Conservation (phyloP, 148 eudicot genomes). For the Tetragonia tetragonoides region DNA sequence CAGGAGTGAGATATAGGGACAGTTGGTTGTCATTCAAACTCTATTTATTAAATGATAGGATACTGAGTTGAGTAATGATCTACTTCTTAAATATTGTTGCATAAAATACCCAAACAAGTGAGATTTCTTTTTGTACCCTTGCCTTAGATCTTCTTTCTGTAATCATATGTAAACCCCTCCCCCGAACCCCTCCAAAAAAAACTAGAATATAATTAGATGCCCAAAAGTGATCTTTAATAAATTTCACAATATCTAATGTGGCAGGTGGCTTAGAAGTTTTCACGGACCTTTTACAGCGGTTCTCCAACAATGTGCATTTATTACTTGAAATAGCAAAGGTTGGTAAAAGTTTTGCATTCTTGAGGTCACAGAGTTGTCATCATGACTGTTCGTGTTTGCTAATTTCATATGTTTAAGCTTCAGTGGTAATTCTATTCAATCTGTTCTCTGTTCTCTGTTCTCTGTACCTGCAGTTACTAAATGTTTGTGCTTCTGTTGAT, state of each 20-base stretch:
- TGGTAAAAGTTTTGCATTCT: slow-evolving; percentile 18
- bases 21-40: not conserved
- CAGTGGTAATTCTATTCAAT: not conserved
- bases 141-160: not conserved
- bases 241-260: not conserved
- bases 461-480: too few relatives aligned
- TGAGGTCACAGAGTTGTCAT: not conserved
- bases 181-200: too few relatives aligned
- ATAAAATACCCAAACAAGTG: not conserved
- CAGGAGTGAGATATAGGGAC: not conserved
- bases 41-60: too few relatives aligned
- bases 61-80: not conserved
- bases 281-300: slow-evolving; percentile 77
- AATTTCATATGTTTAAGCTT: not conserved
- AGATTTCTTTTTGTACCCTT: not conserved
- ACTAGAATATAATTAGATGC: too few relatives aligned
- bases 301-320: slow-evolving; percentile 81
- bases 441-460: too few relatives aligned
- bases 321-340: slow-evolving; percentile 96
- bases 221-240: not conserved
- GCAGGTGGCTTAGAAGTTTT: slow-evolving; percentile 92
- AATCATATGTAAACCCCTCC: too few relatives aligned
- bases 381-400: not conserved
- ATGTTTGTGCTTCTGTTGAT: too few relatives aligned
- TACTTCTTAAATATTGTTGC: not conserved